Evolutionary conservation across 1,284 basidiomycete genomes (phyloP).

Genomic region (Boletus semigastroideus): DNA sequence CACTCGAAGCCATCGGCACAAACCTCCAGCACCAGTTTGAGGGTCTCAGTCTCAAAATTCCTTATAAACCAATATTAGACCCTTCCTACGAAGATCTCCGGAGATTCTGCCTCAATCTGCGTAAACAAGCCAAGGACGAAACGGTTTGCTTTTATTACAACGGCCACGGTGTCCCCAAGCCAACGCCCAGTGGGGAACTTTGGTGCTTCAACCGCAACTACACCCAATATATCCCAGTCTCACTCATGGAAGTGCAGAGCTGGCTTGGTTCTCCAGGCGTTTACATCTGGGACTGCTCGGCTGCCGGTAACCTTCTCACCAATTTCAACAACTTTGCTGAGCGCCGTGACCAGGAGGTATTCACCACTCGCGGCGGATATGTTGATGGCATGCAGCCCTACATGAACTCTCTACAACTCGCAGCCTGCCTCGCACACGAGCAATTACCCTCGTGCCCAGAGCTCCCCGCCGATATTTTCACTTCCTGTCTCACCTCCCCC

Average conservation of each 20-base stretch:
- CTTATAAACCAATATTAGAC: conserved; percentile 91
- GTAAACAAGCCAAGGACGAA: conserved; percentile 91
- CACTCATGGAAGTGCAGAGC: conserved; percentile 87
- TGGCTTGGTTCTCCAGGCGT: conserved; percentile 95
- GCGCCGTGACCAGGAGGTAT: conserved; percentile 79
- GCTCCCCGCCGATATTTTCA: conserved; percentile 96
- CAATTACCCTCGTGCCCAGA: conserved; percentile 94
- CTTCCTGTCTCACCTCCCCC: conserved; percentile 95
- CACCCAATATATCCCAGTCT: conserved; percentile 98
- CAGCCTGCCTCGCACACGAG: conserved; percentile 91
- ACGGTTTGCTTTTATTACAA: conserved; percentile 98
- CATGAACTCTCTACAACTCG: conserved; percentile 92
- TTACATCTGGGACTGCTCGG: conserved; percentile 98
- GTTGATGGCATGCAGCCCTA: conserved; percentile 69
- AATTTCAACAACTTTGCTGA: conserved; percentile 92
- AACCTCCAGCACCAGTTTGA: conserved; percentile 97
- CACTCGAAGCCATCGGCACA: conserved; percentile 85
- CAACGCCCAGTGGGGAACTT: conserved; percentile 93
- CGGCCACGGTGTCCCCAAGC: conserved; percentile 97
- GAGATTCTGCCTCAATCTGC: conserved; percentile 82
- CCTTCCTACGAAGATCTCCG: conserved; percentile 95
- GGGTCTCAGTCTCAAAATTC: conserved; percentile 87
- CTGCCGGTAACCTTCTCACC: conserved; percentile 88
- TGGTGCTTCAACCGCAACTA: conserved; percentile 99
- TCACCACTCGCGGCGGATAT: conserved; percentile 57